A percentile compares a stretch with the other conserved stretches of the same genome.
These are phyloP conservation scores for Diaporthe vexans DNA, from an alignment of 2,329 filamentous ascomycete genomes.

Conservation along the genomic window DNA sequence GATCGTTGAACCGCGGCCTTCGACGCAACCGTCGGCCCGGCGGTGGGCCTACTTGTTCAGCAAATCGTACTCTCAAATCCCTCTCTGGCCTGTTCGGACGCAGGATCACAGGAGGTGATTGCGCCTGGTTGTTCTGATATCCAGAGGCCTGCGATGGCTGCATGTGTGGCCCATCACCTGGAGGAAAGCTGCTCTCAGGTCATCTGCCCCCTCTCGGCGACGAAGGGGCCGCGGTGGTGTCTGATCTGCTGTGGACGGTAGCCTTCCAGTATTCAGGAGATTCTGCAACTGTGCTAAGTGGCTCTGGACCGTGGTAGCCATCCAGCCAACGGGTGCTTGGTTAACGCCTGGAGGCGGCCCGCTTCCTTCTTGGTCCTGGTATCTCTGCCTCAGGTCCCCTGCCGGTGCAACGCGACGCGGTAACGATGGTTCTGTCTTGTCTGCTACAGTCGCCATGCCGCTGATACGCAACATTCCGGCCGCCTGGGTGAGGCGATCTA, in stretches of 20 bases:
- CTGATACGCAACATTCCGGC: conserved; percentile 3
- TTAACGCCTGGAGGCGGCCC: background rate
- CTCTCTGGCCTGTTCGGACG: background rate
- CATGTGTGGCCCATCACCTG: background rate
- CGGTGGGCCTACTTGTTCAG: no score
- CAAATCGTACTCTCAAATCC: conserved; percentile 8
- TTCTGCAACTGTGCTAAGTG: conserved; percentile 5
- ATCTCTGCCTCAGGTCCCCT: background rate
- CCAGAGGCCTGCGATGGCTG: background rate
- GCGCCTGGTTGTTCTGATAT: background rate
- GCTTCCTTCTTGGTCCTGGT: background rate
- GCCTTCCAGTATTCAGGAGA: background rate
- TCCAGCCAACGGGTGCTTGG: background rate
- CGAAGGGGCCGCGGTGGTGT: background rate
- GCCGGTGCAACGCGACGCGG: conserved; percentile 3
- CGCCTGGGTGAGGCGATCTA: conserved; percentile 6
- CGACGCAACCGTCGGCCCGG: background rate
- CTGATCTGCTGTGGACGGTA: background rate
- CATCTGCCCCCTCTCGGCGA: no score
- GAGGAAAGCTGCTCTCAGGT: background rate
- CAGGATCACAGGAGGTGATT: background rate
- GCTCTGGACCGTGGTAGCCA: background rate
- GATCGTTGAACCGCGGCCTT: background rate
- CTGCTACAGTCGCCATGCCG: background rate
- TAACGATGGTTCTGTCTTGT: background rate